Conservation (phyloP, 1,284 basidiomycete genomes). For the Cryptococcus deneoformans region DNA sequence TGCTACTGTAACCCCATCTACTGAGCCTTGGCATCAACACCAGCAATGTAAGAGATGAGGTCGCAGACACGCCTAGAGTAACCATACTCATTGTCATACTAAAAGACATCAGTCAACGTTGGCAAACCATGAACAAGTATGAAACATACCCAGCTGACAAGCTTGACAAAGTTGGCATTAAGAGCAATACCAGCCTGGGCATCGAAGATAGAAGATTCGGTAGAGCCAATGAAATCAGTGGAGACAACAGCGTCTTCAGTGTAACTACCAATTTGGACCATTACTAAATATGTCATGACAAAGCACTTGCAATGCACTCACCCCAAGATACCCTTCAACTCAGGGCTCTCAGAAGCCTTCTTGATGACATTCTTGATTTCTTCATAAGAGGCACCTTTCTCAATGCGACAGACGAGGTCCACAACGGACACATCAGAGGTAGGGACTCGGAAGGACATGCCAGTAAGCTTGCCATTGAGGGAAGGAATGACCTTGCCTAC, state of each 20-base stretch:
- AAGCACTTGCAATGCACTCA: conserved; percentile 6
- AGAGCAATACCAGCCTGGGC: conserved; percentile 90
- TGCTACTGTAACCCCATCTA: too few species aligned
- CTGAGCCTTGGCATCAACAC: conserved; percentile 58
- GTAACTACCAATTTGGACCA: conserved; percentile 55
- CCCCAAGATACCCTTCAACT: conserved; percentile 75
- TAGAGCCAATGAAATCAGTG: conserved; percentile 84
- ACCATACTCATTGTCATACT: conserved; percentile 77
- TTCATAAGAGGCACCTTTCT: conserved; percentile 82
- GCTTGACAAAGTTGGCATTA: conserved; percentile 92
- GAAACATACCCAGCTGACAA: conserved; percentile 70
- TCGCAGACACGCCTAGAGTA: conserved; percentile 96
- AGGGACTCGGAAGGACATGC: conserved; percentile 97
- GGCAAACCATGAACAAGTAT: background rate
- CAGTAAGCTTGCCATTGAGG: conserved; percentile 96
- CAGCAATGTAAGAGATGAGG: conserved; percentile 77
- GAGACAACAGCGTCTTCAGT: conserved; percentile 95
- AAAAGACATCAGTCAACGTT: background rate
- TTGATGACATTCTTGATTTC: conserved; percentile 88
- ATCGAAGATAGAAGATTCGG: conserved; percentile 83
- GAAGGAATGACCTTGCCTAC: conserved; percentile 98
- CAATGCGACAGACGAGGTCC: conserved; percentile 91
- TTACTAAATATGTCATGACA: background rate
- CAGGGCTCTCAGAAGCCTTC: conserved; percentile 69
- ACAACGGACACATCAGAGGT: conserved; percentile 98